Base-by-base conservation (phyloP, 768 basidiomycete species). In the Dentipellis fragilis region DNA sequence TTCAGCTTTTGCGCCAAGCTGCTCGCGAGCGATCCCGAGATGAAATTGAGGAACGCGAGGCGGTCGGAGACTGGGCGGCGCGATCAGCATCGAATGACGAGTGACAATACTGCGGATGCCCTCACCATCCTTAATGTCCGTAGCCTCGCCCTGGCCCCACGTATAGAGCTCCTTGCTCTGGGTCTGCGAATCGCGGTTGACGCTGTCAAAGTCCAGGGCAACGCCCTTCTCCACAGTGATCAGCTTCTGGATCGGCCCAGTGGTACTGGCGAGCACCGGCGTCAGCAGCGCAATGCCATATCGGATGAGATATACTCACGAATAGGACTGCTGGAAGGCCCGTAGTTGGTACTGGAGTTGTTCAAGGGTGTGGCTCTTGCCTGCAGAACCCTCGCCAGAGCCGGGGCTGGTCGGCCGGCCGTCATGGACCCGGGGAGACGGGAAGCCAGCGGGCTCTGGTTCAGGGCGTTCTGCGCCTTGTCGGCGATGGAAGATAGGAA, bases 151-250 rank as follows among this genome's bases (percentile, higher is more conserved):
- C 66, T 91, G 89, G 11, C 90, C 89, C 89, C 89, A 93, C 12
- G 79, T 80, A 63, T 89, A 93, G 22, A 92, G 71, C 58, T 92
- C 91, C 69, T 91, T 92, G 76, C 87, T 88, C 65, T 84, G 81
- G 0, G 78, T 71, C 65, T 90, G 84, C 8, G 76, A 64, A 63
- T 89, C 83, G 60, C 85, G 80, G 3, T 82, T 73, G 34, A 84
- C 68, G 56, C 74, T 76, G 60, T 90, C 85, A 63, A 80, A 78
- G 67, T 89, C 87, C 60, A 93, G 76, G 17, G 85, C 82, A 14
- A 91, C 73, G 4, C 89, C 85, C 67, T 92, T 93, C 66, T 81
- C 79, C 6, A 79, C 71, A 0, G 90, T 92, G 59, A 93, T 84
- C 57, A 91, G 81, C 65, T 82, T 85, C 72, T 92, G 90, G 0